Evolutionary conservation across 192 early-diverging fungal species (phyloP), one percentile per base, ranked within the genome.

Genomic region (Diversispora eburnea): DNA sequence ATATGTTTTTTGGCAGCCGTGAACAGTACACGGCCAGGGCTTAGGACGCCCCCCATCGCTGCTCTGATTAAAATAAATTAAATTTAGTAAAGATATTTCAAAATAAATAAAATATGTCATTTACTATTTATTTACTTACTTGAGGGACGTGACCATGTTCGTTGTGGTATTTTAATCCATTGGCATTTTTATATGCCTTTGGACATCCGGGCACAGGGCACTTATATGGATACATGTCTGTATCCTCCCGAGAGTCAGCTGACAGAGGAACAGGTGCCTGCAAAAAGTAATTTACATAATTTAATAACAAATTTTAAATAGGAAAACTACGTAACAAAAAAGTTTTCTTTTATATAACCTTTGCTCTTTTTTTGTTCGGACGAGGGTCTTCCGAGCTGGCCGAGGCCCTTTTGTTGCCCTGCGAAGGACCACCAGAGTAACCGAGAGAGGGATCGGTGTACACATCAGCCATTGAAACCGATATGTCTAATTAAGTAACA

Each of bases 121-220:
- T 20, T 58, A 19, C 8, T 15, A 13, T 42, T 42, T 0, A 66
- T 25, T 46, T 12, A 59, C 19, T 33, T 59, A 69, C 73, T 10
- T 62, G 47, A 8, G 19, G 15, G 13, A 43, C 85, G 78, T 99
- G 97, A 17, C 95, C 95, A 76, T 99, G 97, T 69, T 92, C 85
- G 75, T 96, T 93, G 78, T 98, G 97, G 85, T 99, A 98, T 80
- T 99, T 99, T 63, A 98, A 86, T 8, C 96, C 96, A 64, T 97
- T 97, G 39, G 97, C 95, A 81, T 99, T 99, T 84, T 99, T 99
- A 85, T 99, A 99, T 7, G 94, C 89, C 81, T 98, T 98, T 68
- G 87, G 88, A 83, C 97, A 98, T 6, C 94, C 94, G 6, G 77
- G 77, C 5, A 95, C 82, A 15, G 92, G 85, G 78, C 96, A 98